Percentiles rank a stretch among this genome's conserved stretches.
Conservation (phyloP, 768 basidiomycete species). For the Amylocystis lapponica region DNA sequence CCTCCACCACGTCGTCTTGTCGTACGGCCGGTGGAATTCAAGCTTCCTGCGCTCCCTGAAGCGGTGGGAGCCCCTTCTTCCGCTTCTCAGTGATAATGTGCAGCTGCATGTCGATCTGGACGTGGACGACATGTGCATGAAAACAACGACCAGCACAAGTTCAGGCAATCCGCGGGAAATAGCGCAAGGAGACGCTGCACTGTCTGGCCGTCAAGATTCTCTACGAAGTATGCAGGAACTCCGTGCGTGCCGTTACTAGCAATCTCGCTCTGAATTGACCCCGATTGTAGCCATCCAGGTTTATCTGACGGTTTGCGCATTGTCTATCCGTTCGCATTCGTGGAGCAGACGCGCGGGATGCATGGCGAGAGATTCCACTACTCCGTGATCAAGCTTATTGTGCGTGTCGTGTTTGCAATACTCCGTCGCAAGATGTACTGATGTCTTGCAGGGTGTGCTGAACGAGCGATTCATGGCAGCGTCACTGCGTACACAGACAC, state of each 20-base stretch:
- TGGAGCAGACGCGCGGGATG: slow-evolving; percentile 85
- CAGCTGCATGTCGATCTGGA: slow-evolving; percentile 77
- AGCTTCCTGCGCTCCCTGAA: slow-evolving; percentile 74
- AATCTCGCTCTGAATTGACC: too few relatives aligned
- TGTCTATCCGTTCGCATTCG: slow-evolving; percentile 84
- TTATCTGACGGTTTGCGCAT: slow-evolving; percentile 82
- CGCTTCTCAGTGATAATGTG: slow-evolving; percentile 80
- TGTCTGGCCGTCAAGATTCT: slow-evolving; percentile 71
- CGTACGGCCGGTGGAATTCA: slow-evolving; percentile 62
- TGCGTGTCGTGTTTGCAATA: slow-evolving; percentile 33
- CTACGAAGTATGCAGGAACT: slow-evolving; percentile 94
- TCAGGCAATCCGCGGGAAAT: slow-evolving; percentile 33
- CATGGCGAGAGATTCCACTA: slow-evolving; percentile 94
- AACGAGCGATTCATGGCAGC: slow-evolving; percentile 99
- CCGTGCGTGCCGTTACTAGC: slow-evolving; percentile 46
- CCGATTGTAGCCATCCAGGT: too few relatives aligned
- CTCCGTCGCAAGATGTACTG: neutral
- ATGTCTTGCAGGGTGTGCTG: slow-evolving; percentile 60
- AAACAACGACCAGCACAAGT: slow-evolving; percentile 30
- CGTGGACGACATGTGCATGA: slow-evolving; percentile 54
- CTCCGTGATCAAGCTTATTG: slow-evolving; percentile 90
- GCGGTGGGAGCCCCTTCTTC: slow-evolving; percentile 79
- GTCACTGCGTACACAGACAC: slow-evolving; percentile 36
- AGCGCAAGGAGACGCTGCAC: slow-evolving; percentile 65
- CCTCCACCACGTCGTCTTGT: slow-evolving; percentile 69